A percentile compares a stretch with the other conserved stretches of the same genome.
phyloP scores from a whole-genome alignment of 371 early-diverging fungal genomes.

The Cladochytrium tenue region DNA sequence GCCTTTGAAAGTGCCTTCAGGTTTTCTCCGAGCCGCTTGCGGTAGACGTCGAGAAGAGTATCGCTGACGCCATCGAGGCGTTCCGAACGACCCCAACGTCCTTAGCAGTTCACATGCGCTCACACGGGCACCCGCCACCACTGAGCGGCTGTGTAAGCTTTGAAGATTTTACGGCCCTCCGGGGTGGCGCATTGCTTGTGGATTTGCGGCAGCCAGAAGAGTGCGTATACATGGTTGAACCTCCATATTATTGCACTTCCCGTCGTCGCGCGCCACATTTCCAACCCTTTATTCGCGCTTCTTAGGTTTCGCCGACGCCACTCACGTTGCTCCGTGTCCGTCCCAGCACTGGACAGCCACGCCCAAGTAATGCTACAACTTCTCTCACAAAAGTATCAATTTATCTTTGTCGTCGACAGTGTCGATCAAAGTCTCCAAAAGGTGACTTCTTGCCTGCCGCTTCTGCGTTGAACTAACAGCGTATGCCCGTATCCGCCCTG shows the following conservation, averaged over 20 bases:
- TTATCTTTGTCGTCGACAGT: neutral
- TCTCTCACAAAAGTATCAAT: neutral
- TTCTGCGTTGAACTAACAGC: neutral
- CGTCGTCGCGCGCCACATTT: no score
- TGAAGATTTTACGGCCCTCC: neutral
- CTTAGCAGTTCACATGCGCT: neutral
- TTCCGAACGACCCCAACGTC: constrained; percentile 23
- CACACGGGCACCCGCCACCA: neutral
- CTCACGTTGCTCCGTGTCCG: neutral
- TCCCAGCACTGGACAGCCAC: neutral
- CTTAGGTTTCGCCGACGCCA: neutral
- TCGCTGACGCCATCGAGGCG: constrained; percentile 15
- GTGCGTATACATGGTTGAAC: no score
- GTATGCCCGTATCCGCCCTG: no score
- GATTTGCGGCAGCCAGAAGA: neutral
- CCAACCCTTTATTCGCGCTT: neutral
- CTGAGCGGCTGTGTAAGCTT: neutral
- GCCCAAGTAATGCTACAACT: neutral
- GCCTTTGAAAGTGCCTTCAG: constrained; percentile 18
- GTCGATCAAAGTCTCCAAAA: neutral
- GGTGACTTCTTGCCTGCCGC: neutral
- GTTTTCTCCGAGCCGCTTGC: constrained; percentile 26
- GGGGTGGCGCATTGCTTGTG: neutral
- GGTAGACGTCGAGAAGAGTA: constrained; percentile 27
- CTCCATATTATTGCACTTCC: no score